Base-by-base conservation (phyloP, 352 stramenopile species). In the Thalassiosira mediterranea region DNA sequence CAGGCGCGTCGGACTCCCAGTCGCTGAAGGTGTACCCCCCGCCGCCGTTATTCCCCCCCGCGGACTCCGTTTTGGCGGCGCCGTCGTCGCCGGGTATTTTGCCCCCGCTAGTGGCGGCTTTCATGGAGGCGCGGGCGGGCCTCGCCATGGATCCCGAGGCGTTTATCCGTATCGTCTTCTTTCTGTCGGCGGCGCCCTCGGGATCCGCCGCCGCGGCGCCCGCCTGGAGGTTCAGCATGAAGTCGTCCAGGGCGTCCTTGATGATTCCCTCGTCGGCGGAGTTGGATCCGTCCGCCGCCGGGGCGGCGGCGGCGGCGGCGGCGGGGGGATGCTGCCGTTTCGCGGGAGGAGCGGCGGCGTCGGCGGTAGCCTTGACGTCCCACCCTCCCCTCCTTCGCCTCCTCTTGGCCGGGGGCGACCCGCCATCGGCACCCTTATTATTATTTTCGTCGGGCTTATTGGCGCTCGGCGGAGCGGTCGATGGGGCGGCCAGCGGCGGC, bases 191-290 rank as follows among this genome's bases (percentile, higher is more conserved):
- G 23, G 68, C 49, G 42, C 44, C 57, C 1, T 32, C 61, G 10
- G 51, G 42, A n/a, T 21, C 47, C 10, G 53, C 62, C 7, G 72
- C 72, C 40, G 81, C 47, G 28, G 71, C 74, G 0, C 84, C 83
- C 25, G 83, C 69, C 48, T 89, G 53, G 21, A 92, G 67, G 65
- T 85, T 83, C 38, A 89, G 78, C 86, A 92, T 92, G 65, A 92
- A 92, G 26, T 76, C 70, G 66, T 92, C 86, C 5, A 92, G 67
- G 25, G 79, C 76, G 79, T 91, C 84, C 5, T 79, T 71, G 3
- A 69, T 48, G 38, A 38, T 57, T 25, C 66, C 67, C 28, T 72
- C 37, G 10, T 51, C 28, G 11, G 34, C 34, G 34, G 34, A 42
- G n/a, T n/a, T n/a, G n/a, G n/a, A 42, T 42, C 34, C 34, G 7